A percentile compares a stretch with the other conserved stretches of the same genome.
Evolutionary conservation across 1,284 basidiomycete species (phyloP).

Genomic region (Farysia itapuensis): DNA sequence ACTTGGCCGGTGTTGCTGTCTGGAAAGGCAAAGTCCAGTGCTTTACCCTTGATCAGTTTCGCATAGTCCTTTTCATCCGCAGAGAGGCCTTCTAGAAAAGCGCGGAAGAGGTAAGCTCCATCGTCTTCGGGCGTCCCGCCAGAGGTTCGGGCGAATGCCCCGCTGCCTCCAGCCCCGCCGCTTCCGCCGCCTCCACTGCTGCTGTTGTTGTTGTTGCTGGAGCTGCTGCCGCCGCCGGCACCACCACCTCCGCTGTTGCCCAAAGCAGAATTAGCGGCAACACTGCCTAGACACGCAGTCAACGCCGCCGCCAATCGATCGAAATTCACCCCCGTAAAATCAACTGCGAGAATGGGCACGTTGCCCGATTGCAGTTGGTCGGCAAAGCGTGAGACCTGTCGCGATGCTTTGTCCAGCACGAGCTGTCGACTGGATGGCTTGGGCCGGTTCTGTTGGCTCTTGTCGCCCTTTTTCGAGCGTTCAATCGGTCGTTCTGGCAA

Average conservation of each 20-base stretch:
- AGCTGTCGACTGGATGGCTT: conserved; percentile 37
- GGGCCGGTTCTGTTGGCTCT: conserved; percentile 34
- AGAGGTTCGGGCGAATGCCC: no score
- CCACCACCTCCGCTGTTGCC: conserved; percentile 1
- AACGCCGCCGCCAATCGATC: conserved; percentile 32
- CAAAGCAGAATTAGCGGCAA: no score
- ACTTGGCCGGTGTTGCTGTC: conserved; percentile 13
- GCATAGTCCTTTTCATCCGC: conserved; percentile 52
- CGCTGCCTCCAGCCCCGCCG: neutral
- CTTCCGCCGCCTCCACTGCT: neutral
- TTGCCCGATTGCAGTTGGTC: conserved; percentile 39
- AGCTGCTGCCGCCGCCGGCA: neutral
- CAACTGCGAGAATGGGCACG: conserved; percentile 51
- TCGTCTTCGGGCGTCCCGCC: conserved; percentile 12
- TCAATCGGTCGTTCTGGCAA: conserved; percentile 38
- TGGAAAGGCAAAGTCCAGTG: conserved; percentile 27
- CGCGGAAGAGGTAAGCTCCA: conserved; percentile 34
- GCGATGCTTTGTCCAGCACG: conserved; percentile 47
- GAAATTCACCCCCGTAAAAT: conserved; percentile 39
- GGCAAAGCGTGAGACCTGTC: conserved; percentile 38
- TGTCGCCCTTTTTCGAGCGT: conserved; percentile 37
- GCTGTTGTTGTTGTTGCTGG: neutral
- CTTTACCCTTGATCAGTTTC: conserved; percentile 22
- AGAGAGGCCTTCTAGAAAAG: conserved; percentile 35
- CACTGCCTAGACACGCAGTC: conserved; percentile 32